These are phyloP conservation scores for Trichoderma atrobrunneum DNA, from an alignment of 2,329 filamentous ascomycete species.

Conservation along the genomic window DNA sequence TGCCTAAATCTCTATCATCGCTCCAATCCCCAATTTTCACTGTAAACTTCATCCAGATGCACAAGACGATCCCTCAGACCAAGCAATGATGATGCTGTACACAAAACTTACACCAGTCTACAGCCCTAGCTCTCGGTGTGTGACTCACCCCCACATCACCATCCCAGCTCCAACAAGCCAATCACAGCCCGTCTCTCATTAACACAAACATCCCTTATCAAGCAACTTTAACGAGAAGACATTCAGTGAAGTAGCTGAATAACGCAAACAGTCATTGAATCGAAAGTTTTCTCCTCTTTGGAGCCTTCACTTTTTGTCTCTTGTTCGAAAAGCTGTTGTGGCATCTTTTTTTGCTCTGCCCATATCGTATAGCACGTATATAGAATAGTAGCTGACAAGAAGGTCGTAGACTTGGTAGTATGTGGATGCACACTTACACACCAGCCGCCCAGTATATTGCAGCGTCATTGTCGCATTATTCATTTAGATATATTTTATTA, in stretches of 20 bases:
- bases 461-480: neutral
- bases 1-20: neutral
- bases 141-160: neutral
- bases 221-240: neutral
- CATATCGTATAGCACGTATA: neutral
- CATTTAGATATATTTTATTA: neutral
- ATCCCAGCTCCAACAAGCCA: neutral
- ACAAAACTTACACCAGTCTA: neutral
- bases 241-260: neutral
- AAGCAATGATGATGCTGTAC: neutral
- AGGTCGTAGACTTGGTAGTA: neutral
- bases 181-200: neutral
- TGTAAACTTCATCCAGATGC: neutral
- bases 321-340: neutral
- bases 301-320: neutral
- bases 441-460: neutral
- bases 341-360: neutral
- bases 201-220: neutral
- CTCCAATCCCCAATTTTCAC: accelerated
- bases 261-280: neutral
- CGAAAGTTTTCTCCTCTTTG: neutral
- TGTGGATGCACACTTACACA: neutral
- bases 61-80: neutral
- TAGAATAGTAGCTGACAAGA: neutral
- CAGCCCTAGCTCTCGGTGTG: neutral